phyloP scores from a whole-genome alignment of 805 yeast genomes.

The Metschnikowia gelsemii region DNA sequence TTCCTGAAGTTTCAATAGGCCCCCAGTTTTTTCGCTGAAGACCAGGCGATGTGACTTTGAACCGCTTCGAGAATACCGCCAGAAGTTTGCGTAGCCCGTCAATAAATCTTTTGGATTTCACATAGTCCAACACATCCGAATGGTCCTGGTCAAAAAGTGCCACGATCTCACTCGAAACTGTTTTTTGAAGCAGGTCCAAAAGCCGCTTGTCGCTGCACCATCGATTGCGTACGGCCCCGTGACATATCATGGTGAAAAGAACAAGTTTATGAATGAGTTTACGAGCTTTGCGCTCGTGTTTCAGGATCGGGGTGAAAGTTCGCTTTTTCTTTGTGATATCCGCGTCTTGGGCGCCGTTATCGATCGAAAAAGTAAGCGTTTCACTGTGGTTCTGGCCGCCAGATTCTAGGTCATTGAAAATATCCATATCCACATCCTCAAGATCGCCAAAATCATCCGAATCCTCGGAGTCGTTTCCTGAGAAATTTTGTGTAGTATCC shows the following conservation, averaged over 20 bases:
- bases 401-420: constrained; percentile 5
- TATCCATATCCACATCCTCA: constrained; percentile 31
- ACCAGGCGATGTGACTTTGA: constrained; percentile 47
- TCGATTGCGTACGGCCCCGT: constrained; percentile 64
- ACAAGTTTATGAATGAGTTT: constrained; percentile 56
- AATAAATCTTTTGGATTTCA: constrained; percentile 63
- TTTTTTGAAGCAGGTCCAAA: constrained; percentile 37
- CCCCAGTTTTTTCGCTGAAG: constrained; percentile 38
- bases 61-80: constrained; percentile 58
- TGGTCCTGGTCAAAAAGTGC: constrained; percentile 40
- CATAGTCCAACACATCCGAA: constrained; percentile 25
- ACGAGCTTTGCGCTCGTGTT: constrained; percentile 57
- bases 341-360: constrained; percentile 4
- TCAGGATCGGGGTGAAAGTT: constrained; percentile 40
- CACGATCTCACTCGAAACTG: constrained; percentile 49
- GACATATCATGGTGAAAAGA: constrained; percentile 58
- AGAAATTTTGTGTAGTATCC: no score
- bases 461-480: constrained; percentile 23
- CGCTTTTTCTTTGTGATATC: constrained; percentile 23
- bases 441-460: constrained; percentile 38
- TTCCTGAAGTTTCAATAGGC: constrained; percentile 17
- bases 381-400: constrained; percentile 6
- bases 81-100: constrained; percentile 74
- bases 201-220: constrained; percentile 65
- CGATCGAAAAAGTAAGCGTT: constrained; percentile 20